Evolutionary conservation across 768 basidiomycete species (phyloP), one percentile per base, ranked within the genome.

Genomic region (Polyporus arcularius): DNA sequence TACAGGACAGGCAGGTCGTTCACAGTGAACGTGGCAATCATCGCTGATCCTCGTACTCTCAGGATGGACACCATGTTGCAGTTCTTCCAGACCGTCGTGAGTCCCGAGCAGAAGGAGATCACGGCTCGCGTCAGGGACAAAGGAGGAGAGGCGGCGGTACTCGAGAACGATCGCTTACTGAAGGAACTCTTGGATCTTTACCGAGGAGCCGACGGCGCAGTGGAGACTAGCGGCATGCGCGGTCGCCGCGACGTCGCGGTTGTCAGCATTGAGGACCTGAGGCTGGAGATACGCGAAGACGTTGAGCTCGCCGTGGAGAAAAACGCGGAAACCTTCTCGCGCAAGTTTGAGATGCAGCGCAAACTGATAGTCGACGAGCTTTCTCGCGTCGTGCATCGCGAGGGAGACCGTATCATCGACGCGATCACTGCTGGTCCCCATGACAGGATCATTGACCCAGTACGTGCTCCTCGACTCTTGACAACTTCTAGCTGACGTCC

Each of bases 331-430:
- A 48, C 46, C n/a, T 84, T 83, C 57, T 76, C 80, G 48, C 69
- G 73, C 43, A 83, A 83, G 61, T 73, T 83, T 54, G 76, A 76
- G 16, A 73, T 81, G 55, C 80, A 80, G 66, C 74, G 73, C 53
- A 75, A 75, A 55, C 78, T 77, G 58, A 65, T 75, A 16, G 47
- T 65, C 43, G 69, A 75, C 9, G 72, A 75, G 53, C 54, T 75
- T 26, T 53, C 65, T 1, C 59, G 62, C 6, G 66, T 72, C 5
- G 67, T 76, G 2, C 68, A 68, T 26, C 68, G 75, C 72, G 69
- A 72, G 66, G 48, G 70, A 14, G 71, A 79, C 32, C 73, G 73
- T 28, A 79, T 83, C 26, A 65, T 68, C 1, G 78, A 85, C 64
- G 46, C 46, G 46, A 28, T 48, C 26, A 48, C 46, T 18, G 46